Base-by-base conservation (phyloP, 176 grass and related monocot species). In the Carex littledalei region DNA sequence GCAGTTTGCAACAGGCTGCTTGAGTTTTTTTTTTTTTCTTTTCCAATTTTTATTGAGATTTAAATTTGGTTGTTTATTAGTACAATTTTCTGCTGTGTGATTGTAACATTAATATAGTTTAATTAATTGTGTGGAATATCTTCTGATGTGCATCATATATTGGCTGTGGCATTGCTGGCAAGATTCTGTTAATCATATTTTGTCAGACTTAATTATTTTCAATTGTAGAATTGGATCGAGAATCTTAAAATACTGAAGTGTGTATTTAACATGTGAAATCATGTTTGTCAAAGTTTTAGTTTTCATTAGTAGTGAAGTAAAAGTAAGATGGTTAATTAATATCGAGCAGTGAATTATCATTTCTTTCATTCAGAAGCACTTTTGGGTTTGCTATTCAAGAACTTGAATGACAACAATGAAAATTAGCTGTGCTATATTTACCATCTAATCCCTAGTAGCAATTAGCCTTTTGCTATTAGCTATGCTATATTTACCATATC, bases 1-100 rank as follows among this genome's bases (percentile, higher is more conserved):
- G 93, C 85, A 92, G 81, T 54, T 67, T 88, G 65, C 56, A 94
- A 55, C 53, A 88, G 68, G 61, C 61, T 14, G 43, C 31, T 24
- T 71, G 85, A 81, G 39, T 47, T 73, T 78, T 67, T 64, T 64
- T 64, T 64, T 64, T 45, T 29, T 49, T 50, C 3, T 11, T 39
- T 43, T 81, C 20, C 34, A 43, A 43, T 22, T 81, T 39, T 62
- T 81, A 81, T 60, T n/a, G 0, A 47, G 79, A 64, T 81, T 24
- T 78, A 55, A 56, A 17, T 55, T 64, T 81, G 17, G 9, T 63
- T 58, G 5, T 79, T 58, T 81, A 45, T 43, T 39, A 16, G 34
- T 62, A 64, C 17, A 43, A 47, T 35, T 64, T 50, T 52, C 21
- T 53, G 45, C 9, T 64, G 20, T 47, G 34, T 21, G 79, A 47